Percentiles rank a stretch among this genome's conserved stretches.
Evolutionary conservation across 345 rosid species (phyloP).

Genomic region (Gossypium sturtianum): DNA sequence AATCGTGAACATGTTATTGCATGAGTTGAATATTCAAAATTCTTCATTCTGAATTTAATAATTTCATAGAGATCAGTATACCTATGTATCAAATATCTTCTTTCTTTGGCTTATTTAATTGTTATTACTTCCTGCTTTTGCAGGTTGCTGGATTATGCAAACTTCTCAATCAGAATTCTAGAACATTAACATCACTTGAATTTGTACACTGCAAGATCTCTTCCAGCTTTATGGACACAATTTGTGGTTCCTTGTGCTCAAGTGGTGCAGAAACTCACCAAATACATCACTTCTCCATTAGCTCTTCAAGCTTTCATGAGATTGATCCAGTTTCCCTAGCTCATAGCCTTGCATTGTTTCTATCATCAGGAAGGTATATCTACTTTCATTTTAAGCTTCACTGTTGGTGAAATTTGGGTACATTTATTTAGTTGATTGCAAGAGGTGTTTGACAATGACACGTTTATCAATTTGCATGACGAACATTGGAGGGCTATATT

Average conservation of each 20-base stretch:
- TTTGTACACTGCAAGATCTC: conserved; percentile 72
- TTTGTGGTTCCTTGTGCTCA: conserved; percentile 40
- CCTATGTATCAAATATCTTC: conserved; percentile 1
- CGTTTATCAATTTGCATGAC: conserved; percentile 8
- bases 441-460: not conserved
- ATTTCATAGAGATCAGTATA: not conserved
- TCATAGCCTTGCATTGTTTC: conserved; percentile 47
- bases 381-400: conserved; percentile 7
- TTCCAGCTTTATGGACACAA: conserved; percentile 38
- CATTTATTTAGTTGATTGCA: conserved; percentile 3
- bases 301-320: conserved; percentile 48
- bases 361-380: conserved; percentile 58
- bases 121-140: conserved; percentile 17
- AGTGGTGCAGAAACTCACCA: conserved; percentile 31
- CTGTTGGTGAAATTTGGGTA: conserved; percentile 8
- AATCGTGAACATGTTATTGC: not conserved
- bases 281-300: conserved; percentile 50
- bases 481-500: not conserved
- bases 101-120: not conserved
- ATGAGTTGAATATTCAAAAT: not conserved
- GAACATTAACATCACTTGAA: conserved; percentile 65
- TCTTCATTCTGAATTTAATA: not conserved
- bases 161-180: conserved; percentile 55
- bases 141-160: conserved; percentile 73
- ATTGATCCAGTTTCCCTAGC: conserved; percentile 32